Conservation (phyloP, 331 rosid species). For the Saraca asoca region DNA sequence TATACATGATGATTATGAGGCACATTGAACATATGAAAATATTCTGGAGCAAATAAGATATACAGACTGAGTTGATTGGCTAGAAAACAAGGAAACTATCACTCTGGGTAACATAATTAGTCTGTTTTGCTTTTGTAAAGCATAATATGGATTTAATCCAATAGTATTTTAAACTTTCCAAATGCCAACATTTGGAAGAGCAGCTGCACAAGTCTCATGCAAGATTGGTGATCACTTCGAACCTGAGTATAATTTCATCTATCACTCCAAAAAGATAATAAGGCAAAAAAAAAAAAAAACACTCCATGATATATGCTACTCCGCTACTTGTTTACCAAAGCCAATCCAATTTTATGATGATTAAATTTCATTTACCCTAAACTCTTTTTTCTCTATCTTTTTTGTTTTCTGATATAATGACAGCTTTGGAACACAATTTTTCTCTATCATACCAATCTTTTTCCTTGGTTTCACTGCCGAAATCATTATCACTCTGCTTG, state of each 20-base stretch:
- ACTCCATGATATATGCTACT: conserved; percentile 13
- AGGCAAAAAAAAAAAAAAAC: not conserved
- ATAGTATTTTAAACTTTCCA: conserved; percentile 15
- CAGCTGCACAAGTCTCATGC: not conserved
- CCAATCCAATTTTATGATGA: not conserved
- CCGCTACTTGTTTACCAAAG: conserved; percentile 15
- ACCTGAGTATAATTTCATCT: not conserved
- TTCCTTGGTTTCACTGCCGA: conserved; percentile 8
- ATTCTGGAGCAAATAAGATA: conserved; percentile 25
- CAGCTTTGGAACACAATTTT: not conserved
- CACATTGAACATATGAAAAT: conserved; percentile 20
- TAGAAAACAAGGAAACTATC: conserved; percentile 13
- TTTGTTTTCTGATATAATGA: conserved; percentile 10
- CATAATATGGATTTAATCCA: conserved; percentile 9
- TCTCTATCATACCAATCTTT: conserved; percentile 6
- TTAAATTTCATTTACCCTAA: conserved; percentile 6
- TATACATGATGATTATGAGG: conserved; percentile 18
- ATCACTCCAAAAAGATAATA: not conserved
- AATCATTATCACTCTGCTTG: not conserved
- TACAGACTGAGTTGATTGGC: conserved; percentile 11
- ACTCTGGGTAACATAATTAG: not conserved
- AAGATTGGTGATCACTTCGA: not conserved
- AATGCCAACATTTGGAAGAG: conserved; percentile 12
- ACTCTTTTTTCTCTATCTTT: too few relatives aligned
- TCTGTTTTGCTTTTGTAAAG: not conserved